A percentile compares a stretch with the other conserved stretches of the same genome.
Evolutionary conservation across 768 basidiomycete genomes (phyloP).

Genomic region (Lentinula raphanica): DNA sequence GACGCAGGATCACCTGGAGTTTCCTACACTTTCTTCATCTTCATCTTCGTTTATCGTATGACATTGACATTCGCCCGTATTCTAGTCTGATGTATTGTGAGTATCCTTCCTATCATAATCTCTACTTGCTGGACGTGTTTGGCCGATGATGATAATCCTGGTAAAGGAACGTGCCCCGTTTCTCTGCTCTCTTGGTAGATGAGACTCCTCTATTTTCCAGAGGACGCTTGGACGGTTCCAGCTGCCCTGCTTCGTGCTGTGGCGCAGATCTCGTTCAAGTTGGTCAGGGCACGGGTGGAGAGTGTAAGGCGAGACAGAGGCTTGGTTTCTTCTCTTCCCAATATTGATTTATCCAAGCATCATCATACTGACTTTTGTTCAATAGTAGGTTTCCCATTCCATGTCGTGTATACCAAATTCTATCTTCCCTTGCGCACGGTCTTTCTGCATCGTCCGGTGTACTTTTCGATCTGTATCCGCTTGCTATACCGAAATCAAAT

Average conservation of each 20-base stretch:
- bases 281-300: constrained; percentile 67
- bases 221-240: constrained; percentile 24
- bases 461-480: too few relatives aligned
- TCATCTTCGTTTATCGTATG: background rate
- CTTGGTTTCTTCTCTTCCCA: background rate
- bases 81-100: constrained; percentile 19
- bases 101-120: constrained; percentile 14
- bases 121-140: constrained; percentile 10
- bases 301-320: constrained; percentile 83
- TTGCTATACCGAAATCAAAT: too few relatives aligned
- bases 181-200: constrained; percentile 17
- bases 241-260: constrained; percentile 11
- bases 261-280: constrained; percentile 18
- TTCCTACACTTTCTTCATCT: constrained; percentile 45
- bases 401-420: too few relatives aligned
- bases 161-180: constrained; percentile 81
- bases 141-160: constrained; percentile 79
- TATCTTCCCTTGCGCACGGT: too few relatives aligned
- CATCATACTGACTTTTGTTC: too few relatives aligned
- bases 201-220: constrained; percentile 26
- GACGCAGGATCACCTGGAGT: constrained; percentile 93
- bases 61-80: too few relatives aligned
- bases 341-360: too few relatives aligned
- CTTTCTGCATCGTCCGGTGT: too few relatives aligned
- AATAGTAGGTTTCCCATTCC: too few relatives aligned